These are phyloP conservation scores for Syncephalastrum contaminatum DNA, from an alignment of 371 early-diverging fungal genomes.

Conservation along the genomic window DNA sequence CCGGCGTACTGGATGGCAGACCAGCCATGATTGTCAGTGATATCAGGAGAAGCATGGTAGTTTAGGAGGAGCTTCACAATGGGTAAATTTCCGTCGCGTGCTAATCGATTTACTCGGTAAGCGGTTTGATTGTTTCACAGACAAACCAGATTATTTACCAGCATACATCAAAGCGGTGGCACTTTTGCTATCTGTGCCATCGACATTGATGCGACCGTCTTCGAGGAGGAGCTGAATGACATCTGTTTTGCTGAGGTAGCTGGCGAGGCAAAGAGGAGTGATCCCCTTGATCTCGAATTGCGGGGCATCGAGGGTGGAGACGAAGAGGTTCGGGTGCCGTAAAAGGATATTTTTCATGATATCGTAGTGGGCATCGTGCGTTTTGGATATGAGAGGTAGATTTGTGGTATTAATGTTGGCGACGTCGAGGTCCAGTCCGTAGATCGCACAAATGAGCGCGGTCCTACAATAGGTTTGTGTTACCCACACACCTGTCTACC, in stretches of 20 bases:
- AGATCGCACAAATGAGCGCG: slow-evolving; percentile 56
- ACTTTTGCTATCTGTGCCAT: slow-evolving; percentile 68
- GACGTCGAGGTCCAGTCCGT: slow-evolving; percentile 57
- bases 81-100: slow-evolving; percentile 66
- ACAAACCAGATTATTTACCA: slow-evolving; percentile 35
- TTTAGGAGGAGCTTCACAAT: slow-evolving; percentile 58
- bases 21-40: slow-evolving; percentile 71
- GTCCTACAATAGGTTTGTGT: slow-evolving; percentile 37
- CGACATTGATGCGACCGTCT: slow-evolving; percentile 65
- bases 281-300: slow-evolving; percentile 70
- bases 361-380: slow-evolving; percentile 53
- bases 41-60: slow-evolving; percentile 59
- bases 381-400: slow-evolving; percentile 56
- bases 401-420: slow-evolving; percentile 59
- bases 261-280: slow-evolving; percentile 73
- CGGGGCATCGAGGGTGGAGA: slow-evolving; percentile 59
- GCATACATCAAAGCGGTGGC: slow-evolving; percentile 83
- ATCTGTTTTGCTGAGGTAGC: slow-evolving; percentile 68
- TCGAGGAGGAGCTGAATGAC: slow-evolving; percentile 62
- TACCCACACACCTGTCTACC: slow-evolving; percentile 1
- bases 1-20: slow-evolving; percentile 70
- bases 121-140: too few species aligned
- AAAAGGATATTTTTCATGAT: slow-evolving; percentile 59
- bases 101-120: slow-evolving; percentile 20
- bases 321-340: slow-evolving; percentile 53